Evolutionary conservation across 208 protist species (phyloP), one percentile per base, ranked within the genome.

Genomic region (Sergeia podlipaevii): DNA sequence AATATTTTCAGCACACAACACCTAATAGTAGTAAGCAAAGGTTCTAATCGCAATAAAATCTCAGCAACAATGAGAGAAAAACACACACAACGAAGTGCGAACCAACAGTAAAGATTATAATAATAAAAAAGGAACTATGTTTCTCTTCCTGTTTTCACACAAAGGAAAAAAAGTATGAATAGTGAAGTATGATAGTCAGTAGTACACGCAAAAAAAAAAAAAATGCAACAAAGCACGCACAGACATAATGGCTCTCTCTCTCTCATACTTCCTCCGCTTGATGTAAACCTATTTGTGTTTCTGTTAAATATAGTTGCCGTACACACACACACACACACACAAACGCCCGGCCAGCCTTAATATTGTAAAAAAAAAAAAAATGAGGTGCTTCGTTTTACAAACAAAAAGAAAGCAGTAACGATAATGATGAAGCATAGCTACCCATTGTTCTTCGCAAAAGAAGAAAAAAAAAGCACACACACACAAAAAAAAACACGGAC

Each of bases 121-220:
- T 39, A 46, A 20, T 8, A 13, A 48, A 6, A 55, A 55, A 5
- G 21, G 20, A 42, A 55, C n/a, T n/a, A n/a, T n/a, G n/a, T n/a
- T n/a, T n/a, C n/a, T n/a, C n/a, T n/a, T n/a, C n/a, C n/a, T n/a
- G n/a, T n/a, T n/a, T n/a, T n/a, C n/a, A n/a, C n/a, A 39, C 28
- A 42, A 18, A 24, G 8, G 42, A 60, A 46, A 51, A 46, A 44
- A 36, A 50, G 60, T 42, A 52, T 18, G 17, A 42, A 52, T 34
- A n/a, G 3, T 24, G 20, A 52, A 32, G 11, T 34, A 41, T 17
- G 39, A 37, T 36, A 36, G 41, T 33, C 2, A 15, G 56, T 39
- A 38, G 10, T 18, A 20, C 20, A 23, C 27, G 46, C 27, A 13
- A 36, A 30, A 37, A 56, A 46, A 28, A 32, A 18, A 21, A 65